Evolutionary conservation across 202 grass and related monocot genomes (phyloP), one percentile per base, ranked within the genome.

Genomic region (Dendrocalamus latiflorus): DNA sequence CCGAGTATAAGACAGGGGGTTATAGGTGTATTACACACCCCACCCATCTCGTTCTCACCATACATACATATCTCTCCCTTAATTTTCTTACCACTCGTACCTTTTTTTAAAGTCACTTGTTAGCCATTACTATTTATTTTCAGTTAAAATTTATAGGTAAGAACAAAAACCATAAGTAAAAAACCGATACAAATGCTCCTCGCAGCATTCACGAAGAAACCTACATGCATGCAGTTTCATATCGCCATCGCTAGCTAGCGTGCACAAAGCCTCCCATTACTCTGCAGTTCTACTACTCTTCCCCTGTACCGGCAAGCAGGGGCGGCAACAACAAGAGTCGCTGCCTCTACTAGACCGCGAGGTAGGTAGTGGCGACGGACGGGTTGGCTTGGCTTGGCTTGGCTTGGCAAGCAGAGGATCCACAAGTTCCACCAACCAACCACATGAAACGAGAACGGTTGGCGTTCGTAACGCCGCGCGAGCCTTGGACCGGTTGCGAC

Each of bases 351-450:
- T 56, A 54, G 65, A 43, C 34, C 13, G 50, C 47, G 43, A 54
- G 47, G 37, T 3, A 11, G 76, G 17, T 34, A 47, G 81, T 3
- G 7, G 45, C 24, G 61, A 18, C 18, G 28, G 50, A 5, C 3
- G 9, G 16, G 16, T 1, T 34, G 41, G 11, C 4, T 9, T 30
- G 28, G 28, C 28, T 9, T 30, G 28, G 28, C 28, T 30, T 30
- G 73, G 74, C n/a, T 51, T 44, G 80, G 81, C 50, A 51, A 38
- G 70, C 22, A 4, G 69, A 48, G 17, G 53, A 56, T 38, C 86
- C 87, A 80, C 75, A 51, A 6, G 62, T 88, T 78, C 53, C 36
- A 88, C 81, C 86, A 63, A 88, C 81, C 86, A 63, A 74, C 57
- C 79, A 15, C 64, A 10, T 5, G 17, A 75, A 58, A 12, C n/a